Base-by-base conservation (phyloP, 257 asterid genomes). In the Ophiorrhiza pumila region DNA sequence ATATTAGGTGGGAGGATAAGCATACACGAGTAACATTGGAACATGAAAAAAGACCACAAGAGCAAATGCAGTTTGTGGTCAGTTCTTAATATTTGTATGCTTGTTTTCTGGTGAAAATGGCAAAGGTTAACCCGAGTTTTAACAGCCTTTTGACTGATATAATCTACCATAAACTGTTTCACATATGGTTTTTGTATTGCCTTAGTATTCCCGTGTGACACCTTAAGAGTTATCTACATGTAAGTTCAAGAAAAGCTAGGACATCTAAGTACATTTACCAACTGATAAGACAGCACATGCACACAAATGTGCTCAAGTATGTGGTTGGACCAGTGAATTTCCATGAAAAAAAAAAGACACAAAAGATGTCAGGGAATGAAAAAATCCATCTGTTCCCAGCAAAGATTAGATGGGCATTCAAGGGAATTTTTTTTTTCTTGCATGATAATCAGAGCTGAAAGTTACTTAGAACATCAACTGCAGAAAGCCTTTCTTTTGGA, bases 401-500 rank as follows among this genome's bases (percentile, higher is more conserved):
- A 4, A 15, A 45, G 43, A 27, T 32, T 46, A 60, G 68, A 45
- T 60, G 37, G 60, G 60, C 34, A 46, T 31, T 22, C 25, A 55
- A 53, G 20, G 13, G 39, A 43, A 65, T 50, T 74, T 7, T 13
- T 45, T n/a, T 39, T 7, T 20, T 23, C 45, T 15, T 22, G 15
- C 20, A 43, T 17, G 37, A 69, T 72, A 45, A 23, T 49, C 37
- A 70, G 74, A 69, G 49, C 53, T n/a, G 57, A 74, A 65, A 70
- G 85, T 78, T 89, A 93, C 98, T 86, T 67, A 95, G 84, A 74
- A 87, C 99, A 76, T 92, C 94, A 75, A 25, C 80, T 18, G 98
- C 88, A 76, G 92, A 84, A 59, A 95, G 81, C 70, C 98, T 85
- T 65, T 78, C 85, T 65, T 78, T 88, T 52, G 98, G 97, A 86